A percentile compares a stretch with the other conserved stretches of the same genome.
phyloP scores from a whole-genome alignment of 441 rosid genomes.

The Flueggea neowawraea region DNA sequence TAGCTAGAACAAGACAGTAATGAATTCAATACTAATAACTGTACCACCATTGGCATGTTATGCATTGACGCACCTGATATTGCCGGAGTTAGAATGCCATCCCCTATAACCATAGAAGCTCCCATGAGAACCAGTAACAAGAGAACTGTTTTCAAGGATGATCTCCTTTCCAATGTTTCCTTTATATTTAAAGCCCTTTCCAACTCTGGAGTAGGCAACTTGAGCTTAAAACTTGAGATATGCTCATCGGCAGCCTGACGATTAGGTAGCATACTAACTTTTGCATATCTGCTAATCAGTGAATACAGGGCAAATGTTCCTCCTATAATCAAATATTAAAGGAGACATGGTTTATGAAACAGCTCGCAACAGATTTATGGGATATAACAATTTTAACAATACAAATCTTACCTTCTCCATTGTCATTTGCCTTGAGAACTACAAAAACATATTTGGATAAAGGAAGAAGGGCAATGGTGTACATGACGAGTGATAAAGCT shows the following conservation, averaged over 20 bases:
- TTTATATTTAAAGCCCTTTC: constrained; percentile 79
- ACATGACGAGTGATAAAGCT: constrained; percentile 87
- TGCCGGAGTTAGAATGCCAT: constrained; percentile 95
- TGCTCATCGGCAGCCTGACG: constrained; percentile 87
- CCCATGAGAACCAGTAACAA: constrained; percentile 90
- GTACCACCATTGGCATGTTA: background rate
- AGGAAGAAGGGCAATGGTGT: constrained; percentile 90
- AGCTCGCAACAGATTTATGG: constrained; percentile 1
- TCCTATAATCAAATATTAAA: constrained; percentile 45
- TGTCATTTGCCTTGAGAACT: constrained; percentile 96
- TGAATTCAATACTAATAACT: background rate
- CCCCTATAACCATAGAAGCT: constrained; percentile 97
- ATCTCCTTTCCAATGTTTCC: constrained; percentile 68
- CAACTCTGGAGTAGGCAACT: constrained; percentile 91
- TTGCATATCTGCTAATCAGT: constrained; percentile 82
- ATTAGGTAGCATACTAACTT: constrained; percentile 87
- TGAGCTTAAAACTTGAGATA: constrained; percentile 88
- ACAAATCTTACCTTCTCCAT: constrained; percentile 71
- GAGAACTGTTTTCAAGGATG: constrained; percentile 67
- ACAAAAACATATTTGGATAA: constrained; percentile 86
- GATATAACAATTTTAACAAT: background rate
- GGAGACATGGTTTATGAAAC: background rate
- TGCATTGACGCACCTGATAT: constrained; percentile 65
- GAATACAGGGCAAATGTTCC: constrained; percentile 98
- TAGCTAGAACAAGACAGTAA: background rate